phyloP scores from a whole-genome alignment of 148 eudicot species.

The Simmondsia chinensis region DNA sequence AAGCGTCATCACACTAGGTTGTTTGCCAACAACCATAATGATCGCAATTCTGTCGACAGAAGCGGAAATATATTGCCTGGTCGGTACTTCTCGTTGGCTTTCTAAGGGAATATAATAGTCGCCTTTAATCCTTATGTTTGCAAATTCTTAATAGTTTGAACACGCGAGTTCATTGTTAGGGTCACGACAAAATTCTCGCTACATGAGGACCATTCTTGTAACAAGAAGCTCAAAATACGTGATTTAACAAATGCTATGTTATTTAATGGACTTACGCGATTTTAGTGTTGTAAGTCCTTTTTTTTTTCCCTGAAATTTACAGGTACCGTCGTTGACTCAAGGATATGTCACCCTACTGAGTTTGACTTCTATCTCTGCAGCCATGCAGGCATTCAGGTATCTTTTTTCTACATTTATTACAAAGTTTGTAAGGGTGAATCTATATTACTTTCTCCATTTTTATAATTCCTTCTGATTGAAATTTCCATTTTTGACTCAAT shows the following conservation, averaged over 20 bases:
- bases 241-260: too few relatives aligned
- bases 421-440: too few relatives aligned
- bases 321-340: conserved; percentile 94
- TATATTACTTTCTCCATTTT: too few relatives aligned
- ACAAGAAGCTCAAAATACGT: too few relatives aligned
- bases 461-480: not conserved
- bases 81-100: conserved; percentile 14
- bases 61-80: conserved; percentile 81
- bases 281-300: too few relatives aligned
- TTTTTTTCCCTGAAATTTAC: not conserved
- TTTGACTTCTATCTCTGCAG: conserved; percentile 96
- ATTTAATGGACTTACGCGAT: too few relatives aligned
- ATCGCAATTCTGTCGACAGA: conserved; percentile 43
- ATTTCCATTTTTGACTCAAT: not conserved
- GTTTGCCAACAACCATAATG: conserved; percentile 64
- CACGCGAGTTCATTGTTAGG: too few relatives aligned
- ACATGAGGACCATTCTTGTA: too few relatives aligned
- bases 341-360: conserved; percentile 94
- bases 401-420: not conserved
- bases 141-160: too few relatives aligned
- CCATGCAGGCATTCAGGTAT: conserved; percentile 93
- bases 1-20: conserved; percentile 87
- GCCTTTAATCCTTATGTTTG: too few relatives aligned
- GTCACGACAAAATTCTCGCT: too few relatives aligned
- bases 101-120: too few relatives aligned